Conservation (phyloP, 495 filamentous ascomycete species). For the Penicillium diatomitis region DNA sequence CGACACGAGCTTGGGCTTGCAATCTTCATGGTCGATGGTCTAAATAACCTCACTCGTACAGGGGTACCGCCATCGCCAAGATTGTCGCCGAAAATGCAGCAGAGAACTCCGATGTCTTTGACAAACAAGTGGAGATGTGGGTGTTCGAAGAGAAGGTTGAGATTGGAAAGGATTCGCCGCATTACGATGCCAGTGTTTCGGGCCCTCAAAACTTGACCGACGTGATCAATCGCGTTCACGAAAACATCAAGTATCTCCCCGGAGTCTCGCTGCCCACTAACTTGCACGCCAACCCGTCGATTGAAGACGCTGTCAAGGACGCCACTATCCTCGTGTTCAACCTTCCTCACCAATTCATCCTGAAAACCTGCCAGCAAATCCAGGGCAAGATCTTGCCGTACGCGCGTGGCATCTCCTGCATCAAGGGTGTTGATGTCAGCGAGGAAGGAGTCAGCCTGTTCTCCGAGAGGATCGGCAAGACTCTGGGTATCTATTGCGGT, state of each 20-base stretch:
- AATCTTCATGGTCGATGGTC: too few relatives aligned
- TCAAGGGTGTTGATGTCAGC: slow-evolving; percentile 92
- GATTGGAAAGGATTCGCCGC: slow-evolving; percentile 52
- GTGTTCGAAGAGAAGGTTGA: slow-evolving; percentile 83
- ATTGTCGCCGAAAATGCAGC: slow-evolving; percentile 88
- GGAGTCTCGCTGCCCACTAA: slow-evolving; percentile 75
- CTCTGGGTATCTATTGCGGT: slow-evolving; percentile 92
- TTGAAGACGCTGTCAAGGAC: slow-evolving; percentile 70
- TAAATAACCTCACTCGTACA: slow-evolving; percentile 14
- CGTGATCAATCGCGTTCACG: slow-evolving; percentile 85
- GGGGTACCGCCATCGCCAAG: slow-evolving; percentile 95
- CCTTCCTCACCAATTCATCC: slow-evolving; percentile 96
- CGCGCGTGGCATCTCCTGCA: slow-evolving; percentile 91
- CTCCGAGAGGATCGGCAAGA: slow-evolving; percentile 87
- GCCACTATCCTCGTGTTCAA: slow-evolving; percentile 92
- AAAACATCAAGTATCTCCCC: slow-evolving; percentile 97
- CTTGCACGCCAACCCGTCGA: slow-evolving; percentile 79
- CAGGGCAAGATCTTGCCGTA: slow-evolving; percentile 84
- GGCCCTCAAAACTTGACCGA: slow-evolving; percentile 75
- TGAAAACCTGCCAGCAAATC: slow-evolving; percentile 73
- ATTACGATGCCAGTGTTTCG: slow-evolving; percentile 49
- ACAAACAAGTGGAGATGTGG: slow-evolving; percentile 93
- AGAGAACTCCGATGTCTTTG: slow-evolving; percentile 68
- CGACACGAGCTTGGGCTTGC: too few relatives aligned
- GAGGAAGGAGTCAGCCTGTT: slow-evolving; percentile 76